phyloP scores from a whole-genome alignment of 2,329 filamentous ascomycete species.

The Huntiella savannae region DNA sequence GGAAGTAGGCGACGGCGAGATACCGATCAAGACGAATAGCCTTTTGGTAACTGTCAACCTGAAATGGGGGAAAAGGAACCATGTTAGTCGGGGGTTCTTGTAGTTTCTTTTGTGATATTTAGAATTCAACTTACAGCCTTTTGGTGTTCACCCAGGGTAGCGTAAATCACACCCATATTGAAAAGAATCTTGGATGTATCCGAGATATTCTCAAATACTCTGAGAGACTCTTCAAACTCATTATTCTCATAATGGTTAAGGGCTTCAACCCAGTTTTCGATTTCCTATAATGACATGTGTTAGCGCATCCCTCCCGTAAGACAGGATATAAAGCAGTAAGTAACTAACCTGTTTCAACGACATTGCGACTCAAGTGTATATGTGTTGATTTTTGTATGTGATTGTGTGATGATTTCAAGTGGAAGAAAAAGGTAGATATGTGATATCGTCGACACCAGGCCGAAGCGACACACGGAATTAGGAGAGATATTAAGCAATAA shows the following conservation, averaged over 20 bases:
- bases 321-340: neutral
- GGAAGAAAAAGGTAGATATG: too few species aligned
- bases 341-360: conserved; percentile 40
- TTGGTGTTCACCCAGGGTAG: conserved; percentile 86
- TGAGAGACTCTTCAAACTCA: conserved; percentile 79
- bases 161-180: conserved; percentile 95
- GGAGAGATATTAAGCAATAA: neutral
- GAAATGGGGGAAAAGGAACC: conserved; percentile 9
- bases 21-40: conserved; percentile 85
- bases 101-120: neutral
- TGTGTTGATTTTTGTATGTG: conserved; percentile 2
- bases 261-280: conserved; percentile 93
- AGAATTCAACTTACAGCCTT: conserved; percentile 52
- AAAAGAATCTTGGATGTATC: conserved; percentile 98
- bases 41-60: conserved; percentile 91
- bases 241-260: conserved; percentile 88
- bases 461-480: neutral
- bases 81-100: neutral
- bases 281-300: conserved; percentile 47
- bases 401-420: neutral
- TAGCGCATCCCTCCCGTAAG: neutral
- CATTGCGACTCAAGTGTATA: conserved; percentile 23
- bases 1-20: conserved; percentile 92
- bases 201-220: conserved; percentile 66
- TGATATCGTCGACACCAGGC: conserved; percentile 6